phyloP scores from a whole-genome alignment of 2,329 filamentous ascomycete species.

The Paradendryphiella salina region DNA sequence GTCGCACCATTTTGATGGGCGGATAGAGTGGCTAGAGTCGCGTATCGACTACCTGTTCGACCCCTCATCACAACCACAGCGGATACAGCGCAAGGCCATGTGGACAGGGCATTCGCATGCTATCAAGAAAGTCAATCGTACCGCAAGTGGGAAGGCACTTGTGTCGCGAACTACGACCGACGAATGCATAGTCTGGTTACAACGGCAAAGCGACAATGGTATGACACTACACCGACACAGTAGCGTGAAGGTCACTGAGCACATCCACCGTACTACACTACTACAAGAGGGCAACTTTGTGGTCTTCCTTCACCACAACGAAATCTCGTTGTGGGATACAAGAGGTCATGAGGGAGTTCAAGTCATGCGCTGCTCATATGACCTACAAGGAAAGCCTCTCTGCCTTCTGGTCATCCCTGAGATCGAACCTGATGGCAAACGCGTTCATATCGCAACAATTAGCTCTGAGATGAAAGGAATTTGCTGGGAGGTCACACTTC shows the following conservation, averaged over 20 bases:
- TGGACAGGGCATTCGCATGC: slow-evolving; percentile 85
- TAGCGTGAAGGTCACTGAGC: slow-evolving; percentile 66
- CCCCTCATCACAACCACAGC: slow-evolving; percentile 60
- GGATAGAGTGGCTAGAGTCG: slow-evolving; percentile 78
- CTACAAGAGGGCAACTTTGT: slow-evolving; percentile 77
- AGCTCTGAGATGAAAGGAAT: slow-evolving; percentile 76
- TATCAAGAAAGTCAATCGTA: slow-evolving; percentile 84
- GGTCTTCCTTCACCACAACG: slow-evolving; percentile 73
- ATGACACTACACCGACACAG: slow-evolving; percentile 68
- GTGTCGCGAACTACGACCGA: slow-evolving; percentile 79
- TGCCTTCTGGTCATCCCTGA: slow-evolving; percentile 78
- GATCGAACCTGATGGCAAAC: slow-evolving; percentile 56
- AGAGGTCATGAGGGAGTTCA: slow-evolving; percentile 61
- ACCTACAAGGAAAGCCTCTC: slow-evolving; percentile 69
- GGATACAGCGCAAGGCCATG: slow-evolving; percentile 64
- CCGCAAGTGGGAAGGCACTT: slow-evolving; percentile 76
- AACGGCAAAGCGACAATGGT: slow-evolving; percentile 57
- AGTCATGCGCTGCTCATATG: slow-evolving; percentile 63
- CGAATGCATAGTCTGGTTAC: slow-evolving; percentile 82
- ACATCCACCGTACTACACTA: slow-evolving; percentile 80
- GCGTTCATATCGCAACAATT: slow-evolving; percentile 75
- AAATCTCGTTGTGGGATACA: slow-evolving; percentile 79
- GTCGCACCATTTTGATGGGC: slow-evolving; percentile 82
- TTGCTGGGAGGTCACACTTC: slow-evolving; percentile 76
- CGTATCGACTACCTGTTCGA: slow-evolving; percentile 81